Conservation (phyloP, 495 filamentous ascomycete species). For the Daldinia loculata region DNA sequence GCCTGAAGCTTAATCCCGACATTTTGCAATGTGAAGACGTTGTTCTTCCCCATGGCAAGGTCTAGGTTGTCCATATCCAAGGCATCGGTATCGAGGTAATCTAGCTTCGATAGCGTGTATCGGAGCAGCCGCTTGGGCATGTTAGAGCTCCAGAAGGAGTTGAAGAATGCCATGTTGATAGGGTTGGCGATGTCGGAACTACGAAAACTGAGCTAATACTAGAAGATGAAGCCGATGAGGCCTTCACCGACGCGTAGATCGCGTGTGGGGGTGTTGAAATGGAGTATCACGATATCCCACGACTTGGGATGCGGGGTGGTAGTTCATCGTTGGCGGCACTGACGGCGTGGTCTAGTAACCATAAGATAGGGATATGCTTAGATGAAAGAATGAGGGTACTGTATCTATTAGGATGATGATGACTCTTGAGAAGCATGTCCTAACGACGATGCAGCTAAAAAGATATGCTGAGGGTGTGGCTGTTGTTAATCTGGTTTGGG, state of each 20-base stretch:
- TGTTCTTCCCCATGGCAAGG: constrained; percentile 77
- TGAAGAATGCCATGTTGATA: constrained; percentile 66
- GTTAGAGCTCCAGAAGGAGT: constrained; percentile 68
- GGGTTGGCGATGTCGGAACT: not conserved
- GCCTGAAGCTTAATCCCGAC: constrained; percentile 79
- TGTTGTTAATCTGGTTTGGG: constrained; percentile 7
- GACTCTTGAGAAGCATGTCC: constrained; percentile 15
- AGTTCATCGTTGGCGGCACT: constrained; percentile 42
- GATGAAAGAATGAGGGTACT: constrained; percentile 17
- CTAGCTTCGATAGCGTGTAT: constrained; percentile 80
- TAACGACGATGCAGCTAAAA: constrained; percentile 6
- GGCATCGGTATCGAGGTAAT: constrained; percentile 81
- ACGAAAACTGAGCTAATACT: not conserved
- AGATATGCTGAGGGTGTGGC: constrained; percentile 20
- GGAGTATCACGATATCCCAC: constrained; percentile 47
- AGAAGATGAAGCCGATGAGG: not conserved
- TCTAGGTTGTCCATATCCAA: constrained; percentile 82
- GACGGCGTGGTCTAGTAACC: constrained; percentile 22
- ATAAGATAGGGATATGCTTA: not conserved
- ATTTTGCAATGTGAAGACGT: constrained; percentile 80
- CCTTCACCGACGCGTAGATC: constrained; percentile 45
- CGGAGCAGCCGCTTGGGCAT: constrained; percentile 84
- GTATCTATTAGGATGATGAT: constrained; percentile 6
- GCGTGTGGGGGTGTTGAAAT: constrained; percentile 40
- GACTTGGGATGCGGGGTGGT: constrained; percentile 47